phyloP scores from a whole-genome alignment of 1,139 yeast genomes.

The Entelexis sorbosivorans region DNA sequence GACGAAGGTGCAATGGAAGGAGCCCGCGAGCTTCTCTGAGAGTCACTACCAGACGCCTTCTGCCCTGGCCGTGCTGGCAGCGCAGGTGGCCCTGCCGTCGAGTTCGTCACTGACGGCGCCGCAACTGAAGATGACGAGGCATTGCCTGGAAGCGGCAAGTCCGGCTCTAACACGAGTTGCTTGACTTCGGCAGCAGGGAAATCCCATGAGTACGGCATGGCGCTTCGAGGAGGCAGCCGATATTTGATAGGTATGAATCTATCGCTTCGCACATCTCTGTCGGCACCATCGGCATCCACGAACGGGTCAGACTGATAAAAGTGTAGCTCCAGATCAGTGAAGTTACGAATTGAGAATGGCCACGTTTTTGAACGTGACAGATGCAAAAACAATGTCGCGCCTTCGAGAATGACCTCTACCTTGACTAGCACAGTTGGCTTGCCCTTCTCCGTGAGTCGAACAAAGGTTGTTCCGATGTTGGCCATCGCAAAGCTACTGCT shows the following conservation, averaged over 20 bases:
- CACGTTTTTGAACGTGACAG: conserved; percentile 67
- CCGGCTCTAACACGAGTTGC: conserved; percentile 61
- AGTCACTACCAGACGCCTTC: neutral
- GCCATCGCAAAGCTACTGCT: conserved; percentile 78
- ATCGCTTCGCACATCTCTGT: conserved; percentile 23
- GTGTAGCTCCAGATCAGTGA: conserved; percentile 71
- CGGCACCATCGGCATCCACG: conserved; percentile 60
- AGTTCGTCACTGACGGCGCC: neutral
- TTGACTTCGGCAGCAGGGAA: conserved; percentile 83
- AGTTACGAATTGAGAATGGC: conserved; percentile 90
- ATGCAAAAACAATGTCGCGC: conserved; percentile 70
- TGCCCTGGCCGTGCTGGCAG: conserved; percentile 1
- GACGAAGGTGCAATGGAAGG: neutral
- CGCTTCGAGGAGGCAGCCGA: conserved; percentile 75
- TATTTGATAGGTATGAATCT: conserved; percentile 47
- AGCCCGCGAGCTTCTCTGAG: neutral
- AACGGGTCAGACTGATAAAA: conserved; percentile 82
- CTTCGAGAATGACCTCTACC: conserved; percentile 63
- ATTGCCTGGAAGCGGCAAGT: conserved; percentile 25
- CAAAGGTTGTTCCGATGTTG: conserved; percentile 69
- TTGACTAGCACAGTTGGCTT: conserved; percentile 60
- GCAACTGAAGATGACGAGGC: neutral
- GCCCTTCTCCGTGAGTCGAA: conserved; percentile 55
- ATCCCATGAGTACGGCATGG: conserved; percentile 98
- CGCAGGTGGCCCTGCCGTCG: neutral